Evolutionary conservation across 2,329 filamentous ascomycete species (phyloP).

Genomic region (Penicillium vulpinum): DNA sequence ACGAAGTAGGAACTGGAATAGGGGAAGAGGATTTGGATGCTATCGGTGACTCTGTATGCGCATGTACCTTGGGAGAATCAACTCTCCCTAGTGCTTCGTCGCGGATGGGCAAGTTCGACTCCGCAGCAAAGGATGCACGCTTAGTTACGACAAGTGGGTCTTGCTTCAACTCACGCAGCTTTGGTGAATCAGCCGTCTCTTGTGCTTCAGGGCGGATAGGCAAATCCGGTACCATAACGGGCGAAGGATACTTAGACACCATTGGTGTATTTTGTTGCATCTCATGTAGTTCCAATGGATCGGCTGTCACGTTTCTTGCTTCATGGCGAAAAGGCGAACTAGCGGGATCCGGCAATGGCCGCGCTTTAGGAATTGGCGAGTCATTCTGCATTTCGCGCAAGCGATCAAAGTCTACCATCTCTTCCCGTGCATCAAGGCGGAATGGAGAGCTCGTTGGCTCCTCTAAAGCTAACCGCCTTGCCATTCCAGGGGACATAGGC

Average conservation of each 20-base stretch:
- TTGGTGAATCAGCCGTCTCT: conserved; percentile 29
- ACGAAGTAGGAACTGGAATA: neutral
- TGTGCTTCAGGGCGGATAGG: conserved; percentile 32
- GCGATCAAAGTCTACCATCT: conserved; percentile 33
- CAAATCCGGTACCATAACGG: conserved; percentile 29
- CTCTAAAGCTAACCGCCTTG: conserved; percentile 14
- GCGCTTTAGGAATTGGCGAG: conserved; percentile 15
- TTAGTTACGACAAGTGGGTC: neutral
- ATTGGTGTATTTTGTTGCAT: neutral
- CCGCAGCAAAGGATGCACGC: conserved; percentile 5
- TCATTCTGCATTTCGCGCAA: conserved; percentile 14
- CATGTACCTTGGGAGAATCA: neutral
- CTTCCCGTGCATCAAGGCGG: conserved; percentile 31
- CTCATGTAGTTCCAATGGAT: conserved; percentile 17
- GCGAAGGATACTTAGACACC: neutral
- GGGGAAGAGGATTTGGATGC: conserved; percentile 4
- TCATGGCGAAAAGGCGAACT: conserved; percentile 40
- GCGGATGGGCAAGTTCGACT: conserved; percentile 34
- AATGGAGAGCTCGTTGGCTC: conserved; percentile 41
- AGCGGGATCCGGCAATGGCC: conserved; percentile 18
- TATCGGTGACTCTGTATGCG: neutral
- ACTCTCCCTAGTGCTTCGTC: conserved; percentile 8
- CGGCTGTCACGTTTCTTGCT: conserved; percentile 30
- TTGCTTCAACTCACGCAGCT: conserved; percentile 8
- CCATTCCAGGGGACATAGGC: conserved; percentile 19